Conservation (phyloP, 139 green algal species). For the Chlorella sorokiniana region DNA sequence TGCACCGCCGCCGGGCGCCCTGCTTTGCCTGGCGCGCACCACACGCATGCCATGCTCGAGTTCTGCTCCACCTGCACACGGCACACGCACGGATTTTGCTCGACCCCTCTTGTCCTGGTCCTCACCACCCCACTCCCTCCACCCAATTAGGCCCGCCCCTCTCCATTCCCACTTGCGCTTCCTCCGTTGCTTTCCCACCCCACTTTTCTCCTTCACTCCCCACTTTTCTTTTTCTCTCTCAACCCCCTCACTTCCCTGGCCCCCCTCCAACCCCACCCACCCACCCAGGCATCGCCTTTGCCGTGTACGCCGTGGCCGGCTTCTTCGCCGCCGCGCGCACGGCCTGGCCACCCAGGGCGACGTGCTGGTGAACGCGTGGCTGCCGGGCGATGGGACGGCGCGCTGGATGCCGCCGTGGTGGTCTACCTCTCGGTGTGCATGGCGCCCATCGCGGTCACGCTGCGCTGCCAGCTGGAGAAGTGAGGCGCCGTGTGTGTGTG, state of each 20-base stretch:
- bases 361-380: conserved; percentile 60
- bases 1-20: background rate
- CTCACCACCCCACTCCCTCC: too few species aligned
- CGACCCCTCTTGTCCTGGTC: too few species aligned
- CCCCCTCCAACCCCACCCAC: background rate
- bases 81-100: too few species aligned
- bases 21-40: background rate
- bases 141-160: too few species aligned
- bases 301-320: conserved; percentile 50
- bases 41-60: too few species aligned
- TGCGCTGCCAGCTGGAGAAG: conserved; percentile 41
- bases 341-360: conserved; percentile 52
- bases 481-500: background rate
- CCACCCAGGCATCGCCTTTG: conserved; percentile 33
- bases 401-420: conserved; percentile 39
- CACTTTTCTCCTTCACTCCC: background rate
- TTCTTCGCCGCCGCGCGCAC: conserved; percentile 56
- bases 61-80: too few species aligned
- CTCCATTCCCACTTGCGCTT: too few species aligned
- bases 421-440: conserved; percentile 57
- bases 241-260: background rate
- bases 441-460: conserved; percentile 48
- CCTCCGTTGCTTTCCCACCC: too few species aligned
- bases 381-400: conserved; percentile 42
- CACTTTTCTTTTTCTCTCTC: background rate